phyloP scores from a whole-genome alignment of 176 grass and related monocot species.

The Zea mays region DNA sequence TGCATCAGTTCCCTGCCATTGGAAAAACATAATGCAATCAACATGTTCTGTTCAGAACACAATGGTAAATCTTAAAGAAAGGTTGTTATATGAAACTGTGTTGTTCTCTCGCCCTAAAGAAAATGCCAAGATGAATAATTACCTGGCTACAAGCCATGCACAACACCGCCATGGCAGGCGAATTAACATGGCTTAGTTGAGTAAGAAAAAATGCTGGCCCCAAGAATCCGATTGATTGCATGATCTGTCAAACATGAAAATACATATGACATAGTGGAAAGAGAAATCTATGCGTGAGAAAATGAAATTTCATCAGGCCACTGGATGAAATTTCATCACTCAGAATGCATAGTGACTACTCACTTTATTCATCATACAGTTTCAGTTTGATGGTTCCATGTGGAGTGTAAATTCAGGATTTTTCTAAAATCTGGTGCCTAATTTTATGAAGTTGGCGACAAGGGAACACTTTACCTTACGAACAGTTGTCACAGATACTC shows the following conservation, averaged over 20 bases:
- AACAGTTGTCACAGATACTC: conserved; percentile 84
- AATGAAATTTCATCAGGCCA: conserved; percentile 6
- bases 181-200: conserved; percentile 87
- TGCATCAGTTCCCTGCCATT: conserved; percentile 82
- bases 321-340: background rate
- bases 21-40: background rate
- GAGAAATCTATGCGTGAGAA: background rate
- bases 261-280: conserved; percentile 2
- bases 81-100: conserved; percentile 5
- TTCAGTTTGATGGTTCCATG: background rate
- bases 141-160: conserved; percentile 99
- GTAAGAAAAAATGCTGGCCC: conserved; percentile 96
- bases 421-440: background rate
- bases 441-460: background rate
- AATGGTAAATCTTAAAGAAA: background rate
- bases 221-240: conserved; percentile 99
- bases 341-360: conserved; percentile 4
- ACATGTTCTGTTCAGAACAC: conserved; percentile 5
- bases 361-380: background rate
- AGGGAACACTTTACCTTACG: conserved; percentile 61
- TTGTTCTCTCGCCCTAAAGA: background rate
- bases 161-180: conserved; percentile 84
- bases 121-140: conserved; percentile 23
- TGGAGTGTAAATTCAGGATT: background rate
- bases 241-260: conserved; percentile 62